These are phyloP conservation scores for Lantana camara DNA, from an alignment of 257 asterid genomes.

Conservation along the genomic window DNA sequence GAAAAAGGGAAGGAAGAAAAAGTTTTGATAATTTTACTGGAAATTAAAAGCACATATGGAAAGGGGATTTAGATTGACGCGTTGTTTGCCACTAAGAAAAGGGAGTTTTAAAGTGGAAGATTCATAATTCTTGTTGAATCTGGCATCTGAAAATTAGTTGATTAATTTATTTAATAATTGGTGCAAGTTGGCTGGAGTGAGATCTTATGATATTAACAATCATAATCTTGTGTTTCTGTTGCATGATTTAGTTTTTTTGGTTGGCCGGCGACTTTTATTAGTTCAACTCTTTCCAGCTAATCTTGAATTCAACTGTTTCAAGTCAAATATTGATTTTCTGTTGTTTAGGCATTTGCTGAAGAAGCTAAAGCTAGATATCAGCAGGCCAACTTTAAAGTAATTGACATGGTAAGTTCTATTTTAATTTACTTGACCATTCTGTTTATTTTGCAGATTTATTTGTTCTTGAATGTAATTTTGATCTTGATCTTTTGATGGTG, in stretches of 20 bases:
- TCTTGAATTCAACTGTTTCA: slow-evolving; percentile 13
- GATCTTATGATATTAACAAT: slow-evolving; percentile 14
- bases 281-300: background rate
- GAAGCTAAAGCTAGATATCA: slow-evolving; percentile 94
- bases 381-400: slow-evolving; percentile 69
- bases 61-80: background rate
- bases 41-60: background rate
- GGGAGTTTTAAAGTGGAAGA: slow-evolving; percentile 1
- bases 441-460: background rate
- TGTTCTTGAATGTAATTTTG: background rate
- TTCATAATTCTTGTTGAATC: slow-evolving; percentile 22
- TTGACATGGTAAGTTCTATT: slow-evolving; percentile 68
- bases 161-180: background rate
- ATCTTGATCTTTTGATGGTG: slow-evolving; percentile 16
- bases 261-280: slow-evolving; percentile 14
- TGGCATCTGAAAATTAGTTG: slow-evolving; percentile 6
- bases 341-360: slow-evolving; percentile 85
- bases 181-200: slow-evolving; percentile 11
- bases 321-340: slow-evolving; percentile 19
- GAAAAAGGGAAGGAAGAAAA: background rate
- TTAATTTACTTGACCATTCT: background rate
- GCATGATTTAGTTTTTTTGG: slow-evolving; percentile 18
- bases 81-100: slow-evolving; percentile 6
- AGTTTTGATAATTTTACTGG: background rate
- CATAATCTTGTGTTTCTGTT: slow-evolving; percentile 16